A percentile compares a stretch with the other conserved stretches of the same genome.
Conservation (phyloP, 352 stramenopile genomes). For the Globisporangium recalcitrans region DNA sequence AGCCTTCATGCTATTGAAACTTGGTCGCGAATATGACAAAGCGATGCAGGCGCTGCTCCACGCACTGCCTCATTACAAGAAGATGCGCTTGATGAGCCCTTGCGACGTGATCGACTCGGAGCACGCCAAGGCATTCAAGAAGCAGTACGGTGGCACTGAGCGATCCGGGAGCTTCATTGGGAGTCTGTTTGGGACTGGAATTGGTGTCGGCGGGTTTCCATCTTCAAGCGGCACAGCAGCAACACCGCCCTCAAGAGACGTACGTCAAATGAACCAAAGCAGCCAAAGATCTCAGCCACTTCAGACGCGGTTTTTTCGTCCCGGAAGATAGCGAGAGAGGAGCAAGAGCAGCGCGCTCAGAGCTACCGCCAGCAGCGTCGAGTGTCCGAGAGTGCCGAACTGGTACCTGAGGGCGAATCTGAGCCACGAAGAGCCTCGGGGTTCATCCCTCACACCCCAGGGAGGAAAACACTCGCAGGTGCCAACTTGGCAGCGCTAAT, state of each 20-base stretch:
- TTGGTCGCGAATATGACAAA: slow-evolving; percentile 13
- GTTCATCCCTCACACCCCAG: background rate
- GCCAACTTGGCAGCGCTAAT: background rate
- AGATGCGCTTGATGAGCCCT: slow-evolving; percentile 22
- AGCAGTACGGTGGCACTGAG: slow-evolving; percentile 4
- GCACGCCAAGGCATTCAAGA: slow-evolving; percentile 18
- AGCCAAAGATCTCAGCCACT: background rate
- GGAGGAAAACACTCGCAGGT: slow-evolving; percentile 8
- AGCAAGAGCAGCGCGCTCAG: slow-evolving; percentile 12
- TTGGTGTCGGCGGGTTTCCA: background rate
- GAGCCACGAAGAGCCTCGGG: background rate
- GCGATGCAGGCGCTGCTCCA: slow-evolving; percentile 27
- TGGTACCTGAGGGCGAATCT: background rate
- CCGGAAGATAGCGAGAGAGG: slow-evolving; percentile 11
- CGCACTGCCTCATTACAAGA: slow-evolving; percentile 30
- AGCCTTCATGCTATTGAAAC: slow-evolving; percentile 26
- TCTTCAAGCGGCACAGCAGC: background rate
- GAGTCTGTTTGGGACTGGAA: slow-evolving; percentile 8
- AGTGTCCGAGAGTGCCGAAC: background rate
- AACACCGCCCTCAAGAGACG: background rate
- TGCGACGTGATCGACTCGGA: slow-evolving; percentile 25
- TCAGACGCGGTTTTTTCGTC: slow-evolving; percentile 11
- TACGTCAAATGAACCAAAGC: slow-evolving; percentile 1
- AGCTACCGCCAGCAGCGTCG: background rate
- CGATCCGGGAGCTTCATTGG: slow-evolving; percentile 7